phyloP scores from a whole-genome alignment of 23 red algal genomes.

The Gracilariopsis chorda region DNA sequence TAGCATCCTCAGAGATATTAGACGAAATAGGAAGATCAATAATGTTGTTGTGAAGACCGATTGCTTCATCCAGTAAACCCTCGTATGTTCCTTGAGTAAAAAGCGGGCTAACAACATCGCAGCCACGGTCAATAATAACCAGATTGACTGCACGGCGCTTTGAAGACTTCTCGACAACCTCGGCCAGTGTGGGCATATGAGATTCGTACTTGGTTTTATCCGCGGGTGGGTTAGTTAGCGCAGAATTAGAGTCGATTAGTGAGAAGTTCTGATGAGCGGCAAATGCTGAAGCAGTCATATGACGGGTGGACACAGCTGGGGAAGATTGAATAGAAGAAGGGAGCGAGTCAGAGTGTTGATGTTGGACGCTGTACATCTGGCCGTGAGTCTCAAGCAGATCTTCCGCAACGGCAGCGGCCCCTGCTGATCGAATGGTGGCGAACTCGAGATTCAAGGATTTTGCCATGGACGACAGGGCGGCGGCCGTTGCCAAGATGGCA shows the following conservation, averaged over 20 bases:
- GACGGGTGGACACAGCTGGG: slow-evolving; percentile 5
- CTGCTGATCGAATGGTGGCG: slow-evolving; percentile 56
- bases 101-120: slow-evolving; percentile 88
- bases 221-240: neutral
- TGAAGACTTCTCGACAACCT: neutral
- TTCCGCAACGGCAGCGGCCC: slow-evolving; percentile 51
- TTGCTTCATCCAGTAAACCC: slow-evolving; percentile 71
- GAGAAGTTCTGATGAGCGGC: neutral
- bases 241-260: neutral
- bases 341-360: neutral
- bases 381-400: slow-evolving; percentile 52
- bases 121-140: slow-evolving; percentile 77
- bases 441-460: slow-evolving; percentile 16
- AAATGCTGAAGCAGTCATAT: slow-evolving; percentile 6
- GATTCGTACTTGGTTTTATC: neutral
- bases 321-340: slow-evolving; percentile 1
- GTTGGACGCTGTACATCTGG: slow-evolving; percentile 14
- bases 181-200: slow-evolving; percentile 1
- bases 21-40: slow-evolving; percentile 56
- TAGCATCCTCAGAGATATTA: slow-evolving; percentile 51
- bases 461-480: slow-evolving; percentile 50
- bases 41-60: slow-evolving; percentile 79
- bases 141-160: slow-evolving; percentile 54
- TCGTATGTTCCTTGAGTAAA: slow-evolving; percentile 96
- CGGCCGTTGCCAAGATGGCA: slow-evolving; percentile 43